Percentiles rank a stretch among this genome's conserved stretches.
phyloP scores from a whole-genome alignment of 495 filamentous ascomycete species.

The Penicillium steckii region DNA sequence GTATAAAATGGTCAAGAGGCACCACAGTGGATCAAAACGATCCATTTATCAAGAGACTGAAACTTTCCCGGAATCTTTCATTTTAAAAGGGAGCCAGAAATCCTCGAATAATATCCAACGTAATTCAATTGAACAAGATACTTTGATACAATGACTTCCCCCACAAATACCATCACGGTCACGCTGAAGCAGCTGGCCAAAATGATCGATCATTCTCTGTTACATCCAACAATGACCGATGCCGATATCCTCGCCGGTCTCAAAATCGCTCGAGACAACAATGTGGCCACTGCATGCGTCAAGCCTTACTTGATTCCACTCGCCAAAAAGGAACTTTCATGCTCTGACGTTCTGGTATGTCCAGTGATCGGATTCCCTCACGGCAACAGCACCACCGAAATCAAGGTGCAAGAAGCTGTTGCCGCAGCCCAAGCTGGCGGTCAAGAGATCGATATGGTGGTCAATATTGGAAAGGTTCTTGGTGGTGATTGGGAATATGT shows the following conservation, averaged over 20 bases:
- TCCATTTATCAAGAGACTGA: no score
- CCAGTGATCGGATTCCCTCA: constrained; percentile 60
- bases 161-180: constrained; percentile 39
- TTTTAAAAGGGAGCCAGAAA: no score
- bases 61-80: no score
- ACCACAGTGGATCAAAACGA: no score
- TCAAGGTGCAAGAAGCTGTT: constrained; percentile 51
- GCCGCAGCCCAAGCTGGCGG: constrained; percentile 48
- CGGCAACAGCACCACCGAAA: constrained; percentile 53
- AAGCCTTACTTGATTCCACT: constrained; percentile 53
- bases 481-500: constrained; percentile 57
- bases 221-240: constrained; percentile 61
- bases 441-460: constrained; percentile 58
- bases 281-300: constrained; percentile 55
- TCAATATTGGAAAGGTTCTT: constrained; percentile 56
- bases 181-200: constrained; percentile 54
- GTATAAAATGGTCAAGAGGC: no score
- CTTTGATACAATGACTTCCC: background rate
- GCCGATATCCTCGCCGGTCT: constrained; percentile 50
- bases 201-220: constrained; percentile 59
- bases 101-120: no score
- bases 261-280: constrained; percentile 39
- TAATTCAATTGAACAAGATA: no score
- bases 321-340: constrained; percentile 44
- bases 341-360: constrained; percentile 49